A percentile compares a stretch with the other conserved stretches of the same genome.
These are phyloP conservation scores for Seiridium unicorne DNA, from an alignment of 2,329 filamentous ascomycete species.

Conservation along the genomic window DNA sequence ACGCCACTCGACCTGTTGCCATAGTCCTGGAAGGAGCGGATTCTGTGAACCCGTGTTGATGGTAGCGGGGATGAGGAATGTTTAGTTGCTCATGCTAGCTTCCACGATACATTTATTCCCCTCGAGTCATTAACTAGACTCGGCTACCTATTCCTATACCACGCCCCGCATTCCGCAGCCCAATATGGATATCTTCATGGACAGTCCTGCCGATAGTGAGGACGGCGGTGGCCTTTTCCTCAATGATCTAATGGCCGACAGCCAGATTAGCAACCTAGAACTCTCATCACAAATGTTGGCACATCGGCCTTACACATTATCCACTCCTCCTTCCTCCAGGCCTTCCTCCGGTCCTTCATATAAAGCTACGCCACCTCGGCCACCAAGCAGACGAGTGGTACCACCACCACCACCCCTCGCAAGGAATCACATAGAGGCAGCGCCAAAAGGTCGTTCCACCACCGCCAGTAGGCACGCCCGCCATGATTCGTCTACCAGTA, in stretches of 20 bases:
- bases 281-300: background rate
- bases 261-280: constrained; percentile 10
- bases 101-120: background rate
- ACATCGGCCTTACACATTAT: background rate
- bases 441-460: background rate
- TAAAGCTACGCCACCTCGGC: background rate
- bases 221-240: constrained; percentile 1
- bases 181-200: constrained; percentile 2
- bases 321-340: background rate
- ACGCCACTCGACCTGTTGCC: no score
- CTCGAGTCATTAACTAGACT: background rate
- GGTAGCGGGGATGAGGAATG: no score
- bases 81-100: no score
- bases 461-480: background rate
- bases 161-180: background rate
- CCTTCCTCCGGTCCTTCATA: background rate
- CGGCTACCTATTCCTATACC: background rate
- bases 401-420: background rate
- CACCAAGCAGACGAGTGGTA: background rate
- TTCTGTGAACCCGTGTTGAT: no score
- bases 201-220: background rate
- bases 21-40: no score
- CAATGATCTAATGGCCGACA: constrained; percentile 5
- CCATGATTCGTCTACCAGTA: background rate
- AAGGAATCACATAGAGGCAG: background rate